These are phyloP conservation scores for Aspergillus floridensis DNA, from an alignment of 2,329 filamentous ascomycete species.

Conservation along the genomic window DNA sequence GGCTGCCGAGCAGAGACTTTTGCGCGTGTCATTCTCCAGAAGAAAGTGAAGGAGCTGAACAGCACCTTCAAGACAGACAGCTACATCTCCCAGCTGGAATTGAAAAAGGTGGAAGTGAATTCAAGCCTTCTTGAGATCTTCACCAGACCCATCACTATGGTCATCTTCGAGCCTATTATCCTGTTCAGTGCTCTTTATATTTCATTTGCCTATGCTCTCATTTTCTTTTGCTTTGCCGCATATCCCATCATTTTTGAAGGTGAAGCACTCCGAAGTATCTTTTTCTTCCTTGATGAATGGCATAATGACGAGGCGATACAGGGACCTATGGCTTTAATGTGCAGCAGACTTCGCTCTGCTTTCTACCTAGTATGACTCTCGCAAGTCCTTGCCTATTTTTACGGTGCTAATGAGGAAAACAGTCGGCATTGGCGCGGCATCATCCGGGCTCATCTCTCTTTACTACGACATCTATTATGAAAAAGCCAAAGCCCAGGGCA, in stretches of 20 bases:
- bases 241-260: slow-evolving; percentile 67
- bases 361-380: slow-evolving; percentile 55
- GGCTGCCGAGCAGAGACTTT: slow-evolving; percentile 53
- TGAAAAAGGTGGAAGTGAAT: slow-evolving; percentile 44
- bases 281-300: background rate
- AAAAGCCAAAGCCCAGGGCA: slow-evolving; percentile 50
- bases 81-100: slow-evolving; percentile 59
- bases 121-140: slow-evolving; percentile 65
- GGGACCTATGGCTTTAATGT: slow-evolving; percentile 62
- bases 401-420: slow-evolving; percentile 1
- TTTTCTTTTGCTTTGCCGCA: slow-evolving; percentile 74
- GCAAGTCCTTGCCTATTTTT: accelerated
- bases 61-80: slow-evolving; percentile 48
- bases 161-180: slow-evolving; percentile 69
- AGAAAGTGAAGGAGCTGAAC: slow-evolving; percentile 57
- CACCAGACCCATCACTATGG: slow-evolving; percentile 70
- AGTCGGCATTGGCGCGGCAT: slow-evolving; percentile 60
- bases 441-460: slow-evolving; percentile 62
- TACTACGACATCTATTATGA: slow-evolving; percentile 62
- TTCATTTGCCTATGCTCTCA: slow-evolving; percentile 65
- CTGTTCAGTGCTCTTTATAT: slow-evolving; percentile 68
- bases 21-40: slow-evolving; percentile 56
- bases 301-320: slow-evolving; percentile 3
- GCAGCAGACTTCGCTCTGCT: slow-evolving; percentile 64
- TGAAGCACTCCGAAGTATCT: slow-evolving; percentile 2